These are phyloP conservation scores for Nicotiana noctiflora DNA, from an alignment of 257 asterid genomes.

Conservation along the genomic window DNA sequence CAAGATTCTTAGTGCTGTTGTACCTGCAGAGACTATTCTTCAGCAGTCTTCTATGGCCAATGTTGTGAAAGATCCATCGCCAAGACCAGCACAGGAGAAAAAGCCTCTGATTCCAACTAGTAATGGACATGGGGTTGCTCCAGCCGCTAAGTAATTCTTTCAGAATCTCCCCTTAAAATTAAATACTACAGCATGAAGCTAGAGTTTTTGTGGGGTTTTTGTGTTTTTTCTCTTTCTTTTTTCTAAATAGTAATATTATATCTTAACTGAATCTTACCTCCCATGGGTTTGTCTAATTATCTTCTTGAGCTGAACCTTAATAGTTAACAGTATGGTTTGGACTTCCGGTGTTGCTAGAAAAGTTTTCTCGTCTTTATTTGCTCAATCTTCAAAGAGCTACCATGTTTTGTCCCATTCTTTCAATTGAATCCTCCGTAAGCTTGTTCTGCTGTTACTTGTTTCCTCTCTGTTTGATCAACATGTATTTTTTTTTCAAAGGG, in stretches of 20 bases:
- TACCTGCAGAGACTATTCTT: too few relatives aligned
- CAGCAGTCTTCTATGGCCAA: constrained; percentile 14
- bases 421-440: too few relatives aligned
- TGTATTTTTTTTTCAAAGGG: too few relatives aligned
- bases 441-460: too few relatives aligned
- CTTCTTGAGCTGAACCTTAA: neutral
- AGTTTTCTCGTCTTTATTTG: neutral
- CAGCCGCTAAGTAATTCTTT: constrained; percentile 30
- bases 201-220: too few relatives aligned
- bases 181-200: neutral
- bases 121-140: constrained; percentile 25
- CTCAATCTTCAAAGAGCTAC: neutral
- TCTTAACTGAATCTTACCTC: too few relatives aligned
- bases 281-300: too few relatives aligned
- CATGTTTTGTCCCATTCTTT: too few relatives aligned
- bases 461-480: too few relatives aligned
- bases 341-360: neutral
- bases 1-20: constrained; percentile 20
- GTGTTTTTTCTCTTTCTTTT: too few relatives aligned
- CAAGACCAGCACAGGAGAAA: constrained; percentile 26
- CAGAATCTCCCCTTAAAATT: neutral
- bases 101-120: constrained; percentile 20
- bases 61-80: constrained; percentile 29
- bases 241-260: too few relatives aligned
- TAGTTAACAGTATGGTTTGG: neutral